Evolutionary conservation across 1,139 yeast species (phyloP), one percentile per base, ranked within the genome.

Genomic region (Candida sanyaensis): DNA sequence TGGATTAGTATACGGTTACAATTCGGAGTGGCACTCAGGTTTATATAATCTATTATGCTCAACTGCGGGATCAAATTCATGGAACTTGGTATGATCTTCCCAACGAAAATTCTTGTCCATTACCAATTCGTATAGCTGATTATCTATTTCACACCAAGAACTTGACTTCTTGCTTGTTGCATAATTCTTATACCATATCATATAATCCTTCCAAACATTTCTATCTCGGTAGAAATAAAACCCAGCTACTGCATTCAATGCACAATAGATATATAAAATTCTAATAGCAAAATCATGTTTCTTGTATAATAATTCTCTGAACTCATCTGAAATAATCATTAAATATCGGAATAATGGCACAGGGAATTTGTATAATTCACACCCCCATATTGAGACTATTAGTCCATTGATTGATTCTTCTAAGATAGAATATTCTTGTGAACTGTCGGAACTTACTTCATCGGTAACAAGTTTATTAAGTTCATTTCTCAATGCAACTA

Each of bases 271-370:
- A 44, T 50, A 68, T 28, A 71, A 49, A 2, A 69, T 11, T 28
- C 67, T 56, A 10, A 69, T 49, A 0, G 71, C 68, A 48, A 61
- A 60, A 26, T 50, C 56, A 49, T 68, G 52, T 37, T 58, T 52
- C 2, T 34, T 28, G 38, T 64, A 57, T 5, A 66, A 50, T 45
- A 65, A 45, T 2, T 49, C 58, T 13, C 62, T 55, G 37, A 63
- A 60, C 3, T 53, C 53, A 6, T 49, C 48, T 6, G 55, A 50
- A 3, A 64, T 34, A n/a, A 63, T 39, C 23, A 67, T 54, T 8
- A 69, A 44, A 66, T 69, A 68, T 42, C 66, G 53, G 44, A 56
- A 64, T 5, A 71, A 42, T 2, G 73, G 71, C 2, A 65, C 47
- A 3, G 69, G 69, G 43, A 59, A 61, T 45, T 62, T 59, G n/a